Evolutionary conservation across 1,139 yeast genomes (phyloP).

Genomic region (Sugiyamaella paludigena): DNA sequence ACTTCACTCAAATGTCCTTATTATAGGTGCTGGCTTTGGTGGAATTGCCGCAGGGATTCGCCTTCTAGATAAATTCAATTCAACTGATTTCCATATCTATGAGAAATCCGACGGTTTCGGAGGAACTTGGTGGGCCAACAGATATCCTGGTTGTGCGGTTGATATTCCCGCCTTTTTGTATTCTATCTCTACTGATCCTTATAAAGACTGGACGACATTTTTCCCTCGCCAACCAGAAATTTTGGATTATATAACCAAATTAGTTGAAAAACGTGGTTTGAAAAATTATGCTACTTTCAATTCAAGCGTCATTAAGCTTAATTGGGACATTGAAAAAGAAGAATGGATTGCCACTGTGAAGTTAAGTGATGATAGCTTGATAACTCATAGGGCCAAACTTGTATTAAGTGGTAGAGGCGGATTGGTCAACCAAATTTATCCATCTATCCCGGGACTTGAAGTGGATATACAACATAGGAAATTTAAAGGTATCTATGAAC

Average conservation of each 20-base stretch:
- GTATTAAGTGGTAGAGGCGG: constrained; percentile 20
- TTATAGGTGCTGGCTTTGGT: constrained; percentile 23
- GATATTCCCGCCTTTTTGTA: constrained; percentile 32
- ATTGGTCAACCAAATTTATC: constrained; percentile 16
- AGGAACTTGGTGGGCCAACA: constrained; percentile 54
- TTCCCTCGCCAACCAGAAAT: constrained; percentile 30
- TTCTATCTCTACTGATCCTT: constrained; percentile 30
- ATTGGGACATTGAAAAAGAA: constrained; percentile 24
- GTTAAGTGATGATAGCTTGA: constrained; percentile 2
- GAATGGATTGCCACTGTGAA: constrained; percentile 20
- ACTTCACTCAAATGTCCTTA: constrained; percentile 9
- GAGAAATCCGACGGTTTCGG: constrained; percentile 37
- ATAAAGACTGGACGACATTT: constrained; percentile 30
- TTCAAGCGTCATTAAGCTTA: constrained; percentile 21
- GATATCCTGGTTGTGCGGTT: constrained; percentile 45
- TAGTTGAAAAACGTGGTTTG: constrained; percentile 22
- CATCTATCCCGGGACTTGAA: constrained; percentile 29
- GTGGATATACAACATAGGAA: constrained; percentile 12
- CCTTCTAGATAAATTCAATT: constrained; percentile 15
- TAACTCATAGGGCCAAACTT: constrained; percentile 14
- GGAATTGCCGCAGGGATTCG: constrained; percentile 23
- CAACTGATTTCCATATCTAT: constrained; percentile 21
- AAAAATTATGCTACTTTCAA: constrained; percentile 18
- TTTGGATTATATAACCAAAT: constrained; percentile 24
- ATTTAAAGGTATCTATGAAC: constrained; percentile 48